Evolutionary conservation across 1,139 yeast species (phyloP).

Genomic region (Kurtzmaniella quercitrusa): DNA sequence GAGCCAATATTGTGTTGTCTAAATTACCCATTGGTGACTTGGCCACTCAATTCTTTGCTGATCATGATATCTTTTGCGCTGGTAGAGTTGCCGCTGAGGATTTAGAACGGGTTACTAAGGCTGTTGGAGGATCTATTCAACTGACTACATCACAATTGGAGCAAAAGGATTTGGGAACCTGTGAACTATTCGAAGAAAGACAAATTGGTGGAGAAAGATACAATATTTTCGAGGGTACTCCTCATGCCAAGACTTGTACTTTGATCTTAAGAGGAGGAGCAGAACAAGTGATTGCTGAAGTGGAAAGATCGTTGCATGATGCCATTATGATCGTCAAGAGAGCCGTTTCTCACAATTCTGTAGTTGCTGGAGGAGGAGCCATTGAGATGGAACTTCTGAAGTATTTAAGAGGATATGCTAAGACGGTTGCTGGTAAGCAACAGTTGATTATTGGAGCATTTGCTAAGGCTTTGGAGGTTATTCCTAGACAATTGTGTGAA

Average conservation of each 20-base stretch:
- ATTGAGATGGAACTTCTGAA: slow-evolving; percentile 95
- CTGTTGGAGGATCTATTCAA: slow-evolving; percentile 91
- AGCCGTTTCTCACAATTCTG: slow-evolving; percentile 77
- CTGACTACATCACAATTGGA: slow-evolving; percentile 82
- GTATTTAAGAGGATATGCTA: slow-evolving; percentile 80
- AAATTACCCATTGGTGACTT: slow-evolving; percentile 96
- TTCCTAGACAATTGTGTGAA: slow-evolving; percentile 96
- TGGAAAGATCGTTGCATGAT: slow-evolving; percentile 94
- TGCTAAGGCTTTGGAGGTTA: slow-evolving; percentile 91
- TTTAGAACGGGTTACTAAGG: slow-evolving; percentile 86
- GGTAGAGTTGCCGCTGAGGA: slow-evolving; percentile 90
- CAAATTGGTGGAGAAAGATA: slow-evolving; percentile 96
- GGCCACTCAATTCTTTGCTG: slow-evolving; percentile 98
- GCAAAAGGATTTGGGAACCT: slow-evolving; percentile 72
- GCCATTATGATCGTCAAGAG: slow-evolving; percentile 98
- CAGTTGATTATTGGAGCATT: slow-evolving; percentile 87
- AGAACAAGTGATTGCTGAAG: slow-evolving; percentile 97
- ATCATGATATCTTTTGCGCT: slow-evolving; percentile 93
- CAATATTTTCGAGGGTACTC: slow-evolving; percentile 89
- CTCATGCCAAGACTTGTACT: slow-evolving; percentile 91
- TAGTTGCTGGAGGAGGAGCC: slow-evolving; percentile 99
- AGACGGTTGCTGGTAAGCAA: slow-evolving; percentile 90
- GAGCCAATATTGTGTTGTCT: slow-evolving; percentile 90
- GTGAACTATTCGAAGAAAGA: slow-evolving; percentile 81
- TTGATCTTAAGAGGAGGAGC: slow-evolving; percentile 95